Evolutionary conservation across 352 stramenopile species (phyloP), one percentile per base, ranked within the genome.

Genomic region (Pythium plurisporium): DNA sequence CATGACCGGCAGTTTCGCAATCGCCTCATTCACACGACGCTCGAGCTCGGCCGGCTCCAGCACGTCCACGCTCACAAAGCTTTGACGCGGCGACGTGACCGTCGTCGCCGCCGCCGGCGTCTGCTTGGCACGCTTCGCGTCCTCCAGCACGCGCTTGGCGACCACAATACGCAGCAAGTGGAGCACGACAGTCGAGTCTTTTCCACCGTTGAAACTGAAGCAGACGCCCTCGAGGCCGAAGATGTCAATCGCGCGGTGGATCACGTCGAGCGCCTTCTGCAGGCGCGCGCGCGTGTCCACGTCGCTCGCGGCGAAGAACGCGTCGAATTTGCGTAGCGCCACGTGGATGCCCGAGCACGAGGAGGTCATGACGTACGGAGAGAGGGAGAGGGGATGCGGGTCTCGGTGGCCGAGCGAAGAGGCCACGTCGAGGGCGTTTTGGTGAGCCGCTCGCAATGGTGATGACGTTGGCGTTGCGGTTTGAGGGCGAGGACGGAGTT

Each of bases 171-270:
- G 85, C 57, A 96, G 74, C 62, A 97, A 62, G 57, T 97, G 89
- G 30, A 97, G 72, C 50, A 97, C 79, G 36, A 96, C 87, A 2
- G 88, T 97, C 44, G 87, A 95, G 67, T 97, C 91, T 59, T 97
- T 97, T 51, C 89, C 91, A 23, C 91, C 91, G 58, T 97, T 97
- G 66, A 97, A 97, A 66, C 82, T 95, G 41, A 97, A 93, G 62
- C 77, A 88, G 11, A 90, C 64, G 47, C 79, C 72, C 22, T 89
- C 81, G 17, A 90, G 58, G 2, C 74, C 77, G 23, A 93, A 89
- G 49, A 93, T 90, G 65, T 93, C 83, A 42, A 89, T 84, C 45
- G 79, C 74, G 55, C 83, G 85, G 56, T 85, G 73, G 42, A 90
- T 73, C 55, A 90, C 76, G 46, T 91, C 76, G 26, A 93, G 68